Conservation (phyloP, 768 basidiomycete species). For the Lactarius deliciosus region DNA sequence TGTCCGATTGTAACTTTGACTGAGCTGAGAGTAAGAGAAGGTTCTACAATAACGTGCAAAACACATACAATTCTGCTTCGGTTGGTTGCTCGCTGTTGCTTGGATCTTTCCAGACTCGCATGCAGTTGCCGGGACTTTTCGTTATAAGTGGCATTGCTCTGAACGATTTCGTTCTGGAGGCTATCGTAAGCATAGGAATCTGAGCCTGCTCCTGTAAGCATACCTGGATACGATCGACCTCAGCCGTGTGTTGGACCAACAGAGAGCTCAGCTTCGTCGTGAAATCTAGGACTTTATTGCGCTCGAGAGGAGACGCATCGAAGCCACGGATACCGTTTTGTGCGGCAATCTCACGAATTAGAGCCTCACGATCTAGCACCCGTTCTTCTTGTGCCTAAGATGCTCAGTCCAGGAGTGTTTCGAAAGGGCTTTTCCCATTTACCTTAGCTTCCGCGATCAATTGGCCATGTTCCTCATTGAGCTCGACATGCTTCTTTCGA, state of each 20-base stretch:
- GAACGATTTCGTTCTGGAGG: conserved; percentile 50
- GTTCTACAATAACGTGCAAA: not conserved
- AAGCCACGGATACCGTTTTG: conserved; percentile 75
- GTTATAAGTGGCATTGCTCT: conserved; percentile 66
- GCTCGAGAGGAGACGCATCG: conserved; percentile 64
- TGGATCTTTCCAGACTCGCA: conserved; percentile 52
- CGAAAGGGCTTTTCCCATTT: conserved; percentile 1
- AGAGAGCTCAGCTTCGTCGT: conserved; percentile 61
- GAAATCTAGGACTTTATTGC: conserved; percentile 73
- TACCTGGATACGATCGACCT: conserved; percentile 71
- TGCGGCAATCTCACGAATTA: conserved; percentile 67
- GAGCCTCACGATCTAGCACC: conserved; percentile 65
- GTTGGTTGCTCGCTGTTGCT: conserved; percentile 50
- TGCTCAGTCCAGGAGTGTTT: not conserved
- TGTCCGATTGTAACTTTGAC: conserved; percentile 43
- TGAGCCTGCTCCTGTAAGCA: conserved; percentile 14
- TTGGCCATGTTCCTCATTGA: conserved; percentile 63
- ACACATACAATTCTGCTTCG: conserved; percentile 58
- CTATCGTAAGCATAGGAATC: not conserved
- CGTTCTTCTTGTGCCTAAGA: conserved; percentile 71
- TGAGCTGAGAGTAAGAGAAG: conserved; percentile 18
- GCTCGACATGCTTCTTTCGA: conserved; percentile 53
- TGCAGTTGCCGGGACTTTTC: conserved; percentile 56
- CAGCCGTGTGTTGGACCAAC: conserved; percentile 58
- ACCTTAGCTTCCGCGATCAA: conserved; percentile 76